Base-by-base conservation (phyloP, 768 basidiomycete genomes). In the Pleurotus citrinopileatus region DNA sequence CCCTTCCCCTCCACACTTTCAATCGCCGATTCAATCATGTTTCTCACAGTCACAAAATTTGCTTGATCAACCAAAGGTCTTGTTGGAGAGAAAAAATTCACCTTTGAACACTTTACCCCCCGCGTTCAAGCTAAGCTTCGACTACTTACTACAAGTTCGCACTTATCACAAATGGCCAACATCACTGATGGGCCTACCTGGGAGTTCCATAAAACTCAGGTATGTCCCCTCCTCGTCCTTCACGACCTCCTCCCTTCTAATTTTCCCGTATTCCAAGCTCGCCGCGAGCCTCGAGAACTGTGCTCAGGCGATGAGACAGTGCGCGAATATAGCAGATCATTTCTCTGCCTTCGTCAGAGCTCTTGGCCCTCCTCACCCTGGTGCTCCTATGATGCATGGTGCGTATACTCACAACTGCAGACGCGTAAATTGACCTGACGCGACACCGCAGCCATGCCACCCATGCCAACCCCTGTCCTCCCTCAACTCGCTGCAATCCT, bases 291-390 rank as follows among this genome's bases (percentile, higher is more conserved):
- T 90, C 59, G 67, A 64, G 57, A 70, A 73, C 20, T 80, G 88
- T 54, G 86, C 87, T 34, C 77, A 80, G 44, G 70, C 79, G 32
- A 77, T 91, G 80, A 81, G 83, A 56, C 76, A 80, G 55, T 83
- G 81, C 50, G 84, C 86, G 3, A 71, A 71, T 45, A 63, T 83
- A 38, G 82, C 83, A 13, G 87, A 90, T 37, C 67, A 75, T 25
- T 86, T 85, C 61, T 78, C 82, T 8, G 75, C 72, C 42, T 64
- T 78, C 27, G 70, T 84, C 46, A 67, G 72, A 37, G 72, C 74
- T 54, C 58, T 65, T 43, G 67, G 65, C 40, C 69, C 66, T 54
- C 69, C 65, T 34, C 58, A 58, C 34, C 60, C 62, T 27, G 53
- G 55, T 46, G 59, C 60, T 8, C 37, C 38, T 34, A 51, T 47